A percentile compares a stretch with the other conserved stretches of the same genome.
Conservation (phyloP, 140 eudicot species). For the Ambrosia hybrid region DNA sequence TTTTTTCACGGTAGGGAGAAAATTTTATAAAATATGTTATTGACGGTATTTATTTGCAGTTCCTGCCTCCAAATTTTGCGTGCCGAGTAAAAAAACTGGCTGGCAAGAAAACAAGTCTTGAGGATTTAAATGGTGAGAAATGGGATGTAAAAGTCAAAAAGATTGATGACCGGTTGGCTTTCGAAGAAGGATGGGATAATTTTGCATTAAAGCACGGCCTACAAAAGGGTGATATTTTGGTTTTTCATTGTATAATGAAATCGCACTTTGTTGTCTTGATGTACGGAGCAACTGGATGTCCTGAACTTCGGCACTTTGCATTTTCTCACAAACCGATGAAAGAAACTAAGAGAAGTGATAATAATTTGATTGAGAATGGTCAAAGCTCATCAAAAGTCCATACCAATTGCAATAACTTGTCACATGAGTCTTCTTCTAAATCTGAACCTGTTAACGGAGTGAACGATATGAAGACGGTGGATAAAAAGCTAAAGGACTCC, state of each 20-base stretch:
- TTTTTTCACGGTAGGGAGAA: neutral
- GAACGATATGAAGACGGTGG: neutral
- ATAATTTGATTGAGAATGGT: slow-evolving; percentile 3
- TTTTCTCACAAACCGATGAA: neutral
- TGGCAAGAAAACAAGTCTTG: slow-evolving; percentile 31
- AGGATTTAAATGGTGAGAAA: too few relatives aligned
- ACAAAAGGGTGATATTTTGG: too few relatives aligned
- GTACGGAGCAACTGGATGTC: slow-evolving; percentile 49
- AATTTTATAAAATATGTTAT: slow-evolving; percentile 2
- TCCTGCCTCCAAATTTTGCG: slow-evolving; percentile 57
- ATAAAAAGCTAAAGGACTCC: neutral
- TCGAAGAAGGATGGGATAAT: too few relatives aligned
- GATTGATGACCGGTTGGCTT: too few relatives aligned
- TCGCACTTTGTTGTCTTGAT: slow-evolving; percentile 60
- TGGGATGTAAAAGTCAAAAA: too few relatives aligned
- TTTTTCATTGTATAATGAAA: slow-evolving; percentile 32
- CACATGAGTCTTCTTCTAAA: slow-evolving; percentile 23
- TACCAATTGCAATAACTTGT: slow-evolving; percentile 15
- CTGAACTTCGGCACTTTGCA: slow-evolving; percentile 25
- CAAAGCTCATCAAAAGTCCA: slow-evolving; percentile 8
- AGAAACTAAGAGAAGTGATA: slow-evolving; percentile 21
- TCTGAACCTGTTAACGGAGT: slow-evolving; percentile 12
- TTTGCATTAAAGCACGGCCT: too few relatives aligned
- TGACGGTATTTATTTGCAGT: slow-evolving; percentile 38
- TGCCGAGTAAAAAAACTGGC: slow-evolving; percentile 22